These are phyloP conservation scores for Metrosideros polymorpha DNA, from an alignment of 441 rosid genomes.

Conservation along the genomic window DNA sequence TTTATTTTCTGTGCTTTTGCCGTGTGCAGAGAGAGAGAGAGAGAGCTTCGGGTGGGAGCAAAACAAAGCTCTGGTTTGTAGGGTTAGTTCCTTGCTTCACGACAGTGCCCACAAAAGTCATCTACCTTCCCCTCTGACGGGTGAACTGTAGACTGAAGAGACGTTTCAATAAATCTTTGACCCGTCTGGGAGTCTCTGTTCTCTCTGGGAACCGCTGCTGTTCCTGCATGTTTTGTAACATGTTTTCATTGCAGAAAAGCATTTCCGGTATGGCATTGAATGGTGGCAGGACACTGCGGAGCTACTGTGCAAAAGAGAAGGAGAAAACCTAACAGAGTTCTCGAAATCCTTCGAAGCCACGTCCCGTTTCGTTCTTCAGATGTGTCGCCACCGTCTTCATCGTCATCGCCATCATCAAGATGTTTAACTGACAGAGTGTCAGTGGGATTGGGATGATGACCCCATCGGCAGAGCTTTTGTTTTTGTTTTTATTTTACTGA, in stretches of 20 bases:
- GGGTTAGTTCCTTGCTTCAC: conserved; percentile 44
- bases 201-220: background rate
- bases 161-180: conserved; percentile 36
- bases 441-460: background rate
- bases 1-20: background rate
- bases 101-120: conserved; percentile 36
- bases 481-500: background rate
- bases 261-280: background rate
- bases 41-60: conserved; percentile 1
- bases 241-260: background rate
- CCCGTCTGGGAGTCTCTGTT: conserved; percentile 17
- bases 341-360: background rate
- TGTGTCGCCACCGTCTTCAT: background rate
- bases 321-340: background rate
- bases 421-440: background rate
- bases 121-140: conserved; percentile 12
- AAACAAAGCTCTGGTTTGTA: conserved; percentile 41
- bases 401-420: background rate
- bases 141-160: conserved; percentile 35
- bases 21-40: background rate
- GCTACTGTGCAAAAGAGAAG: background rate
- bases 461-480: background rate
- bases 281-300: background rate
- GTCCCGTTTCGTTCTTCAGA: background rate
- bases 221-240: background rate